phyloP scores from a whole-genome alignment of 2,329 filamentous ascomycete genomes.

The Decorospora gaudefroyi region DNA sequence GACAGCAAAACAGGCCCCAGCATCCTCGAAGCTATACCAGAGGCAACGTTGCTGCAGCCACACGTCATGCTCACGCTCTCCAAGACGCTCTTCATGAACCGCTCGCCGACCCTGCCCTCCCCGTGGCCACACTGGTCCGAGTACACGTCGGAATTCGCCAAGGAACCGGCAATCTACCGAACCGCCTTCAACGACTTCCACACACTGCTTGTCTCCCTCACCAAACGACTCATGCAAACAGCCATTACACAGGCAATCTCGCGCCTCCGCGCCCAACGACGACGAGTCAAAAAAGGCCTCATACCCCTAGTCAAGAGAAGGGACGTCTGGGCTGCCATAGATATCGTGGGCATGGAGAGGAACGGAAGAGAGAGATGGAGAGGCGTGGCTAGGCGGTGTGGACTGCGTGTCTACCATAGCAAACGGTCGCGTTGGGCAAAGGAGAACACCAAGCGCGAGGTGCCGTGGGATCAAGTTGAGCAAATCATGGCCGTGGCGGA shows the following conservation, averaged over 20 bases:
- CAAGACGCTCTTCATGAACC: constrained; percentile 46
- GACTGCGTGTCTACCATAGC: constrained; percentile 54
- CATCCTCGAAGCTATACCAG: constrained; percentile 40
- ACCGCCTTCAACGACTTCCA: constrained; percentile 79
- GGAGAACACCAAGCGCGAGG: constrained; percentile 44
- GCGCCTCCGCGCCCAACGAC: constrained; percentile 60
- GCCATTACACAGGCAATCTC: constrained; percentile 72
- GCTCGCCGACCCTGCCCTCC: constrained; percentile 30
- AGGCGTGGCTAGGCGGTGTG: constrained; percentile 57
- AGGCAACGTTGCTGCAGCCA: constrained; percentile 39
- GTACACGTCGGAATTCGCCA: constrained; percentile 28
- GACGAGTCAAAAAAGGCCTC: constrained; percentile 33
- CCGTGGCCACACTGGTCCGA: constrained; percentile 43
- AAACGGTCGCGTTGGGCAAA: constrained; percentile 9
- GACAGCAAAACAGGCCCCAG: background rate
- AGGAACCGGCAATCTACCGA: constrained; percentile 69
- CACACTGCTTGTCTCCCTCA: constrained; percentile 68
- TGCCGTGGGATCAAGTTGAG: constrained; percentile 51
- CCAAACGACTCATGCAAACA: constrained; percentile 70
- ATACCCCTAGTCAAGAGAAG: constrained; percentile 48
- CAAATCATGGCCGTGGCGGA: constrained; percentile 22
- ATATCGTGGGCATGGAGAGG: constrained; percentile 57
- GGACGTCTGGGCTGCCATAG: constrained; percentile 61
- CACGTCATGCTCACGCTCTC: constrained; percentile 40
- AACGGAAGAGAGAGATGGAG: constrained; percentile 58